phyloP scores from a whole-genome alignment of 2,329 filamentous ascomycete genomes.

The Hypoxylon sp. region DNA sequence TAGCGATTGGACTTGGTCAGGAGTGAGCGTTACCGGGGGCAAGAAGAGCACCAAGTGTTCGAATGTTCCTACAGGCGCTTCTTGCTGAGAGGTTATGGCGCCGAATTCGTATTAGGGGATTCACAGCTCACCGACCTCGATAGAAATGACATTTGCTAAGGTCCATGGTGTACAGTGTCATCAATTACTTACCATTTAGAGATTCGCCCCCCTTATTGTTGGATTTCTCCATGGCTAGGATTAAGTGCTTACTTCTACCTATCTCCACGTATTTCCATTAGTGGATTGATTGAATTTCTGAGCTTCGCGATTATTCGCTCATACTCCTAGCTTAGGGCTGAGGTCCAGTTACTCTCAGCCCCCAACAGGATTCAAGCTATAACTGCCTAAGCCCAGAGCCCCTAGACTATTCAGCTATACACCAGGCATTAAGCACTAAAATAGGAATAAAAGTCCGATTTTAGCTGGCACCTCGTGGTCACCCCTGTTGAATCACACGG shows the following conservation, averaged over 20 bases:
- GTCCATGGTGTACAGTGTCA: neutral
- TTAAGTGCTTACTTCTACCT: neutral
- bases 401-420: constrained; percentile 4
- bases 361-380: constrained; percentile 4
- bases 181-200: neutral
- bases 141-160: neutral
- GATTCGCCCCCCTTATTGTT: neutral
- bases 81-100: constrained; percentile 41
- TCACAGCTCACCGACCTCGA: neutral
- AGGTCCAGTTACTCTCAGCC: constrained; percentile 1
- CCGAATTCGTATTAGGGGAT: too few species aligned
- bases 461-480: neutral
- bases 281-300: neutral
- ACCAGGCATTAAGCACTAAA: neutral
- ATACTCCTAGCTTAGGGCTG: neutral
- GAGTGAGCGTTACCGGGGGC: constrained; percentile 58
- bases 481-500: constrained; percentile 9
- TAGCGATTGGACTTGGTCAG: constrained; percentile 56
- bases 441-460: neutral
- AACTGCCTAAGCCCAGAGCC: neutral
- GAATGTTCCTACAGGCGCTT: constrained; percentile 56
- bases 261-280: neutral
- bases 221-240: neutral
- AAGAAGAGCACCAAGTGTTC: constrained; percentile 71
- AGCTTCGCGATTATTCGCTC: constrained; percentile 6